phyloP scores from a whole-genome alignment of 768 basidiomycete genomes.

The Suillus bovinus region DNA sequence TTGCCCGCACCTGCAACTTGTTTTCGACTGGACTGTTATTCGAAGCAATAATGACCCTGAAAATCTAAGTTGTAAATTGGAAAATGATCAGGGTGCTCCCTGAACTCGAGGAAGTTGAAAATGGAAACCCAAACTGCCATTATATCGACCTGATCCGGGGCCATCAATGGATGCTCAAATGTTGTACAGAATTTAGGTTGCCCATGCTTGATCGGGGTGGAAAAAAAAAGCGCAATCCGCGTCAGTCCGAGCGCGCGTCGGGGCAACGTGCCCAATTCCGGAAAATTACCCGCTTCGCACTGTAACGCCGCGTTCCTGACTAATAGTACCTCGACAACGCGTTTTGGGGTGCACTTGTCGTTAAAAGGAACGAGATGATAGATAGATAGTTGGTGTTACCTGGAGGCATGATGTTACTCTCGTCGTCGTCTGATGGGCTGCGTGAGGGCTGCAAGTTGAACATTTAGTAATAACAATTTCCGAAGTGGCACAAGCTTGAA shows the following conservation, averaged over 20 bases:
- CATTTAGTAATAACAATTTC: too few species aligned
- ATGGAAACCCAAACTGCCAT: conserved; percentile 1
- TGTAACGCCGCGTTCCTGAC: conserved; percentile 1
- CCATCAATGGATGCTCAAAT: not conserved
- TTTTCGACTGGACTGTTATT: conserved; percentile 1
- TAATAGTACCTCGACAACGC: not conserved
- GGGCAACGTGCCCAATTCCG: not conserved
- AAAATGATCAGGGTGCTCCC: conserved; percentile 4
- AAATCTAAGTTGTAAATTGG: not conserved
- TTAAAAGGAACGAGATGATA: too few species aligned
- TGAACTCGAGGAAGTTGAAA: not conserved
- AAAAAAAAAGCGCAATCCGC: conserved; percentile 1
- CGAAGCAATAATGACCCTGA: conserved; percentile 7
- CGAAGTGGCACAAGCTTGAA: too few species aligned
- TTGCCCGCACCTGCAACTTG: conserved; percentile 2
- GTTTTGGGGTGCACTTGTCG: not conserved
- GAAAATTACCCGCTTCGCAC: not conserved
- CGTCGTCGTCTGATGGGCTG: too few species aligned
- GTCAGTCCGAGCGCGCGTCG: not conserved
- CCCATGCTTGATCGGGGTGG: not conserved
- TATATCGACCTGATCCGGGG: not conserved
- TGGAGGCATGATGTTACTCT: too few species aligned
- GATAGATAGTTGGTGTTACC: too few species aligned
- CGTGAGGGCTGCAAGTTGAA: too few species aligned
- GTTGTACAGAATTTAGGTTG: not conserved